phyloP scores from a whole-genome alignment of 768 basidiomycete species.

The Pleurotus giganteus region DNA sequence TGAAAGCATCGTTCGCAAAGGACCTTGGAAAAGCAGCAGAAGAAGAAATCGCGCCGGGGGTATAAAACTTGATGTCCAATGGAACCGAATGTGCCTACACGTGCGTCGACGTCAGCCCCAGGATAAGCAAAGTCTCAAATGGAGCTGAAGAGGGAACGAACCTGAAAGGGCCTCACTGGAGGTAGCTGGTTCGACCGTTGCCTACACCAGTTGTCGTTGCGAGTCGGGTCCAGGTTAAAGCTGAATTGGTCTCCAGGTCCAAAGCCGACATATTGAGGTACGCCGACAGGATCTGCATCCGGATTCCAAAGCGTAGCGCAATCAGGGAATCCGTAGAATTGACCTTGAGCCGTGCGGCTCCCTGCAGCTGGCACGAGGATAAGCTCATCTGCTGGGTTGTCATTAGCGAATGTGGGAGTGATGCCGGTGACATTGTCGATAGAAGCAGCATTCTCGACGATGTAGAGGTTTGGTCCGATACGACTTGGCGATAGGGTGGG shows the following conservation, averaged over 20 bases:
- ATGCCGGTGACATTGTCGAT: constrained; percentile 38
- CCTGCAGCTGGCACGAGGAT: constrained; percentile 25
- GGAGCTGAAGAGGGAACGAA: constrained; percentile 10
- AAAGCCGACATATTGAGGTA: constrained; percentile 31
- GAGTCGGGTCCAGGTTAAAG: constrained; percentile 28
- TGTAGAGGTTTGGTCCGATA: constrained; percentile 21
- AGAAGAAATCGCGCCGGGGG: constrained; percentile 6
- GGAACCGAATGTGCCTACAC: constrained; percentile 46
- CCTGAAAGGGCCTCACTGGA: constrained; percentile 39
- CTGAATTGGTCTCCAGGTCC: constrained; percentile 36
- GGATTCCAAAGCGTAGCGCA: constrained; percentile 44
- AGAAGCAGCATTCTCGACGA: constrained; percentile 44
- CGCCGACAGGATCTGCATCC: constrained; percentile 36
- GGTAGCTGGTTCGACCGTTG: constrained; percentile 33
- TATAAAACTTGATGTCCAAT: constrained; percentile 43
- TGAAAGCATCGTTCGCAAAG: constrained; percentile 34
- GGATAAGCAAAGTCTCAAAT: not conserved
- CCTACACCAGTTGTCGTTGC: constrained; percentile 33
- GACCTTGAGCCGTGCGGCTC: constrained; percentile 12
- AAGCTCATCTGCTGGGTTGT: constrained; percentile 43
- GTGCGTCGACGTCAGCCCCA: not conserved
- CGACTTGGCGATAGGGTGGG: not conserved
- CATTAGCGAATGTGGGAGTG: constrained; percentile 39
- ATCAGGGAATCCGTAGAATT: constrained; percentile 41
- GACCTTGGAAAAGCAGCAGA: constrained; percentile 23